Evolutionary conservation across 1,284 basidiomycete species (phyloP), one percentile per base, ranked within the genome.

Genomic region (Pseudozyma sp.): DNA sequence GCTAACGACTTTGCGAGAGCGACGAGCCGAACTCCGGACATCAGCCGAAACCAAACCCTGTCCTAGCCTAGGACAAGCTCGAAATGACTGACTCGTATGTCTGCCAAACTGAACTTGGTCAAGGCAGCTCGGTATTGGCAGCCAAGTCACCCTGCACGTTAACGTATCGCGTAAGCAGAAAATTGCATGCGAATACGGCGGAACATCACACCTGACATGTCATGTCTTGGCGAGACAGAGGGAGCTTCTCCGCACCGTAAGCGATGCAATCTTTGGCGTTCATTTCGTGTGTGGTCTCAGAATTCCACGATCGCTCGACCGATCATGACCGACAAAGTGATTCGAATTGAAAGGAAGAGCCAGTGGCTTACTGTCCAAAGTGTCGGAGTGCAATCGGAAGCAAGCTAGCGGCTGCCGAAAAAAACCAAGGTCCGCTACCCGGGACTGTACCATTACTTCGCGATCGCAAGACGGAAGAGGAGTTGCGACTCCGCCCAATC

Each of bases 221-320:
- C 25, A 31, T 31, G 25, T 31, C 25, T 55, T 54, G 53, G 53
- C 53, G 53, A 55, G 53, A 55, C 44, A 43, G 14, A 21, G 36
- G 21, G 18, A 14, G 10, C 11, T 19, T 40, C 51, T 18, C 19
- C 42, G 25, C 42, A 53, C 57, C 49, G 57, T 51, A 59, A 51
- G 39, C 40, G 57, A 52, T 25, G 21, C 45, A 7, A 12, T 11
- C 3, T 11, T 47, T 10, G 19, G 11, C 10, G 25, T 21, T 47
- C 1, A 47, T 31, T 3, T 31, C 25, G 6, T 31, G 25, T 31
- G 3, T 31, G 6, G 25, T 31, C 6, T 31, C 25, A 6, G 25
- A 31, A 31, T 31, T 3, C 6, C 6, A 31, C 25, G 25, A 31
- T 31, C 25, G 25, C 25, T 31, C 25, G 25, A 31, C 25, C 25